phyloP scores from a whole-genome alignment of 495 filamentous ascomycete genomes.

The Tirmania nivea region DNA sequence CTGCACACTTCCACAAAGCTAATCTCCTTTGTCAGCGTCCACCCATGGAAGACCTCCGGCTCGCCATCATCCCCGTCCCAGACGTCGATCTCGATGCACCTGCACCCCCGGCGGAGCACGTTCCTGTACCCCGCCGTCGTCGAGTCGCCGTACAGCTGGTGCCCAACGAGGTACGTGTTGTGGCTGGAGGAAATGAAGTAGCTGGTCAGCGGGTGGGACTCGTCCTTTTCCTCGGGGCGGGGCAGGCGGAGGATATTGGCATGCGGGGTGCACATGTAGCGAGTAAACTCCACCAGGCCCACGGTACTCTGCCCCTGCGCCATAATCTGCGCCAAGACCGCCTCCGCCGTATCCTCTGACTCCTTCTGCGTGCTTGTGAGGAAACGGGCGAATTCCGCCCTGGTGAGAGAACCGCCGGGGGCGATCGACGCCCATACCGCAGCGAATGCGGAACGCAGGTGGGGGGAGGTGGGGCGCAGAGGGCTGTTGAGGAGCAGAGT shows the following conservation, averaged over 20 bases:
- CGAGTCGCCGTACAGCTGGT: slow-evolving; percentile 70
- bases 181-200: slow-evolving; percentile 88
- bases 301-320: no score
- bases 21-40: slow-evolving; percentile 72
- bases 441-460: no score
- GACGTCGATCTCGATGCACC: slow-evolving; percentile 88
- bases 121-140: slow-evolving; percentile 65
- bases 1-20: slow-evolving; percentile 66
- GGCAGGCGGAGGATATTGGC: background rate
- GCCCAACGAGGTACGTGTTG: slow-evolving; percentile 84
- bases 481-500: no score
- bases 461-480: no score
- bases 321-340: no score
- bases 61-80: slow-evolving; percentile 66
- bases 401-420: no score
- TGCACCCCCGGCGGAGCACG: slow-evolving; percentile 62
- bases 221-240: slow-evolving; percentile 20
- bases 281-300: no score
- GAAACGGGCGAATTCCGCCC: no score
- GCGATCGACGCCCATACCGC: no score
- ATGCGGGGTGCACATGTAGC: no score
- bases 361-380: no score
- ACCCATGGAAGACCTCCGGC: slow-evolving; percentile 66
- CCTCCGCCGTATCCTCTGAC: no score
- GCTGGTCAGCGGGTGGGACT: slow-evolving; percentile 48